Evolutionary conservation across 2,329 filamentous ascomycete species (phyloP), one percentile per base, ranked within the genome.

Genomic region (Monosporascus sp.): DNA sequence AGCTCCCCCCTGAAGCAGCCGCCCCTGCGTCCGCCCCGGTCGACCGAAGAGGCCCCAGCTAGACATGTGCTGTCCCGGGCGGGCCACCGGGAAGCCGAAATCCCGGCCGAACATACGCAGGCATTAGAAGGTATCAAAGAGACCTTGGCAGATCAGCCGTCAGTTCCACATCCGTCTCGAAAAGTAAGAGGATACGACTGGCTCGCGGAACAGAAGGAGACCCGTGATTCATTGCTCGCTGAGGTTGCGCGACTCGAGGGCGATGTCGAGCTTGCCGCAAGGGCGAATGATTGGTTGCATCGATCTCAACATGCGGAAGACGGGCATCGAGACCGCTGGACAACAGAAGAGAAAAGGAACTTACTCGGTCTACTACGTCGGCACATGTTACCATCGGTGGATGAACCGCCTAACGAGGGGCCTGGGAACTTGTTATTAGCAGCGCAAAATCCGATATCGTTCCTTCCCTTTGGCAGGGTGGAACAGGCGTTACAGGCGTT

Each of bases 271-370:
- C 63, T 82, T 5, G 76, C 81, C 7, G 76, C 76, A 49, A 72
- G 71, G n/a, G 85, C 85, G 61, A 85, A 85, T 50, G 76, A 81
- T 47, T 76, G 80, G 18, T 68, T 84, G 49, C 71, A 76, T 31
- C 70, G 76, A 48, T 62, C 68, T 2, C 71, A 74, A 6, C 71
- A 74, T 11, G 63, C 65, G 2, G 63, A 60, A 43, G 60, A 60
- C 35, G 51, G 56, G n/a, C 40, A 58, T 3, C 58, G 35, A 15
- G 9, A 40, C 61, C 0, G 58, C 70, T 5, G 66, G 70, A 3
- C 24, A 56, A 5, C 64, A 0, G 55, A 65, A 5, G 65, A 77
- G 9, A 69, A 70, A 24, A 63, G 72, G 9, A 68, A 67, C 2
- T 60, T 82, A 1, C 54, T 77, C 6, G 68, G 71, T 49, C 58